Evolutionary conservation across 495 filamentous ascomycete genomes (phyloP).

Genomic region (Glonium stellatum): DNA sequence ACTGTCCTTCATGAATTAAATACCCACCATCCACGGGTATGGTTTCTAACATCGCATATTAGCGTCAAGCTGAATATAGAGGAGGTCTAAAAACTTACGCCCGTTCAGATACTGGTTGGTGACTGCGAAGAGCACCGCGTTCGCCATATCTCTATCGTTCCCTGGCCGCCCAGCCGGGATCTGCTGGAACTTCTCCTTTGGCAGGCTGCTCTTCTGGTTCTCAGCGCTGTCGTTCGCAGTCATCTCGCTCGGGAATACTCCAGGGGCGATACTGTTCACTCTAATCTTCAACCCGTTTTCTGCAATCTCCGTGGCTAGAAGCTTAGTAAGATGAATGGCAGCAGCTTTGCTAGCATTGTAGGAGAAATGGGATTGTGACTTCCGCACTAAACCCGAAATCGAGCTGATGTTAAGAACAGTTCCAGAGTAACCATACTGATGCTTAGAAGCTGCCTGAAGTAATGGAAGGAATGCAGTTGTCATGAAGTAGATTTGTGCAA

Average conservation of each 20-base stretch:
- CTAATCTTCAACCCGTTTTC: slow-evolving; percentile 39
- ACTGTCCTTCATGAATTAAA: too few relatives aligned
- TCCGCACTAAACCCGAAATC: slow-evolving; percentile 44
- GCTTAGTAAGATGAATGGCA: slow-evolving; percentile 46
- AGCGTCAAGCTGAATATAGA: too few relatives aligned
- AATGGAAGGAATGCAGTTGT: slow-evolving; percentile 36
- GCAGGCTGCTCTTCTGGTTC: slow-evolving; percentile 58
- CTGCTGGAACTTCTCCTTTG: slow-evolving; percentile 50
- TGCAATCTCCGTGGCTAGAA: slow-evolving; percentile 46
- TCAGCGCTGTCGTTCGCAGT: slow-evolving; percentile 47
- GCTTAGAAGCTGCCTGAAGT: slow-evolving; percentile 24
- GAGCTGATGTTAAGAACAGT: slow-evolving; percentile 24
- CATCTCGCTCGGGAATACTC: slow-evolving; percentile 51
- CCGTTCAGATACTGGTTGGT: slow-evolving; percentile 69
- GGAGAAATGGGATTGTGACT: slow-evolving; percentile 47
- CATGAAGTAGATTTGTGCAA: slow-evolving; percentile 44
- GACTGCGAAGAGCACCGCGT: slow-evolving; percentile 53
- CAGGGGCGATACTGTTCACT: slow-evolving; percentile 46
- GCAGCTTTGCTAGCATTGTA: slow-evolving; percentile 51
- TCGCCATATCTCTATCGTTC: slow-evolving; percentile 68
- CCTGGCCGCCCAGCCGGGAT: slow-evolving; percentile 57
- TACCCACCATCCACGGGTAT: too few relatives aligned
- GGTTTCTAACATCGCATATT: too few relatives aligned
- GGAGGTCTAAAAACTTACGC: slow-evolving; percentile 55
- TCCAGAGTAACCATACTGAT: slow-evolving; percentile 16